Conservation (phyloP, 768 basidiomycete genomes). For the Calocybe cyanea region DNA sequence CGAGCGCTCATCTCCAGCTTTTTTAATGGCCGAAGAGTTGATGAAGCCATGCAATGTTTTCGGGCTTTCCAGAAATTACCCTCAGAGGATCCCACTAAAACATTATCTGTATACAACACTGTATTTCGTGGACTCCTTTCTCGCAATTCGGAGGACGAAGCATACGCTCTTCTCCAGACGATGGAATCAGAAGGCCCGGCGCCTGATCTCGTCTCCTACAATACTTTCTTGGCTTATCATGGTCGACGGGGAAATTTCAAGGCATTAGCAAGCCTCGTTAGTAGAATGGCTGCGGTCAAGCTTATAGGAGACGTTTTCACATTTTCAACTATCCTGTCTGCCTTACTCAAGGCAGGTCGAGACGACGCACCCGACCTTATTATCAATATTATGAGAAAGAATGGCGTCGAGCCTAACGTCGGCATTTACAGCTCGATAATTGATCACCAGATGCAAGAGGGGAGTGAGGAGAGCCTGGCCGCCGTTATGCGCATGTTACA, state of each 20-base stretch:
- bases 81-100: conserved; percentile 20
- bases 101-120: conserved; percentile 64
- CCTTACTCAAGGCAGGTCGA: conserved; percentile 65
- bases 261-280: conserved; percentile 53
- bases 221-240: conserved; percentile 73
- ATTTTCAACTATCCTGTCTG: conserved; percentile 81
- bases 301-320: conserved; percentile 78
- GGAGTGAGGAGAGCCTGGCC: conserved; percentile 47
- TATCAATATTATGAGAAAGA: conserved; percentile 69
- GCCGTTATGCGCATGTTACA: conserved; percentile 68
- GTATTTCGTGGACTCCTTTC: conserved; percentile 64
- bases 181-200: conserved; percentile 51
- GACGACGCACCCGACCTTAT: conserved; percentile 63
- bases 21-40: conserved; percentile 45
- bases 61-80: conserved; percentile 41
- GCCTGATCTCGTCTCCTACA: conserved; percentile 75
- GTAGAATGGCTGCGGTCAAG: conserved; percentile 47
- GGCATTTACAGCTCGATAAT: conserved; percentile 81
- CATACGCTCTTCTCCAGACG: conserved; percentile 34
- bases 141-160: conserved; percentile 34
- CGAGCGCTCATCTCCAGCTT: conserved; percentile 65
- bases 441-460: conserved; percentile 60
- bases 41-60: conserved; percentile 52
- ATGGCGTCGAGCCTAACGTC: conserved; percentile 70
- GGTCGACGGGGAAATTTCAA: conserved; percentile 60